A percentile compares a stretch with the other conserved stretches of the same genome.
These are phyloP conservation scores for Lenzites betulinus DNA, from an alignment of 768 basidiomycete species.

Conservation along the genomic window DNA sequence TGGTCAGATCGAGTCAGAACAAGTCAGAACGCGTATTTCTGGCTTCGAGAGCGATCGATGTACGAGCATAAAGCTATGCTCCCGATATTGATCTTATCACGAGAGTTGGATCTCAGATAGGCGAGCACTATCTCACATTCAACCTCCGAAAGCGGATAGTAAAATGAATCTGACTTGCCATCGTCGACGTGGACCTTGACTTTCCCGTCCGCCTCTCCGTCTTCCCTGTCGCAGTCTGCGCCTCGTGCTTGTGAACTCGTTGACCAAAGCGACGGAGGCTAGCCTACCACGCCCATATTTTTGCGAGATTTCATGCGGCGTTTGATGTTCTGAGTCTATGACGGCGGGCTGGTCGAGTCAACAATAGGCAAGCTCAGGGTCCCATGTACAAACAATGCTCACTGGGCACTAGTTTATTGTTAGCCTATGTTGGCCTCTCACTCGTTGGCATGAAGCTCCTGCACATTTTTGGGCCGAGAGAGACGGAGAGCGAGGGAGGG, in stretches of 20 bases:
- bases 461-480: background rate
- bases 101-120: slow-evolving; percentile 3
- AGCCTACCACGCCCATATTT: background rate
- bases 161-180: background rate
- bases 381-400: background rate
- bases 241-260: background rate
- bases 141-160: slow-evolving; percentile 4
- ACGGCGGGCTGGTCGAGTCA: background rate
- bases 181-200: background rate
- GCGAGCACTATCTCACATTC: background rate
- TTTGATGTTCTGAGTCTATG: background rate
- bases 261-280: background rate
- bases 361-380: slow-evolving; percentile 1
- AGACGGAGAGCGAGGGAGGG: background rate
- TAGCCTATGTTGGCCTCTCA: background rate
- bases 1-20: background rate
- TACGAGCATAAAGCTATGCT: background rate
- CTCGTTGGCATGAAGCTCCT: background rate
- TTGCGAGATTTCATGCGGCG: background rate
- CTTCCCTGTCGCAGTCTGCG: no score
- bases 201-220: background rate
- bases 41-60: slow-evolving; percentile 8
- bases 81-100: slow-evolving; percentile 6
- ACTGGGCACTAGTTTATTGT: no score
- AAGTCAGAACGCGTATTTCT: background rate